Evolutionary conservation across 2,329 filamentous ascomycete species (phyloP), one percentile per base, ranked within the genome.

Genomic region (Mollisiaceae sp.): DNA sequence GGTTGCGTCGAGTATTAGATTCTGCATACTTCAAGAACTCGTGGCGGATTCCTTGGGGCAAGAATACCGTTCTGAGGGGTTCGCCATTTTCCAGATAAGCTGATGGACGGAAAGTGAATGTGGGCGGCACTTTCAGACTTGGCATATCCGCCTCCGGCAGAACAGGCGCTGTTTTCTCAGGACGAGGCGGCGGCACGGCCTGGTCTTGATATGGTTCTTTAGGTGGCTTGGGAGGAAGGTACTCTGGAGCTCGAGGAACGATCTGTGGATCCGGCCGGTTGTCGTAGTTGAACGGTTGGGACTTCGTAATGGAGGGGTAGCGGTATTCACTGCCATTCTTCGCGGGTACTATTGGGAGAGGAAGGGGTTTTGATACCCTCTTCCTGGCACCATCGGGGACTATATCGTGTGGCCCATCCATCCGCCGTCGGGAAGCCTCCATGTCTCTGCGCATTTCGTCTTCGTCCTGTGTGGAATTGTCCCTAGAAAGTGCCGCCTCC

Each of bases 61-160:
- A 83, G 76, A 98, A 97, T 39, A 99, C 83, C 0, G 94, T 92
- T 39, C 95, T 90, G 8, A 99, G 86, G 0, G 94, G 91, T 6
- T 89, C 87, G 20, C 94, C 95, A 71, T 93, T 94, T 77, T 99
- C 95, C 18, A 97, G 89, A 75, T 93, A 95, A 1, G 93, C 93
- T 1, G 91, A 90, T 1, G 94, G 91, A 68, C 88, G 87, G 81
- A 97, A 96, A 15, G 91, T 93, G 72, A 92, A 91, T 22, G 64
- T 69, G 24, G 67, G 58, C 9, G 67, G 61, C 11, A 68, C 54
- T 27, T 61, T 65, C 4, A 24, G 12, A n/a, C 35, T 61, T 2
- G 64, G 27, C 24, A 63, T 58, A 18, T 65, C 65, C 38, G 59
- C 47, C 20, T 38, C 36, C 24, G 50, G 41, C 5, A 55, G 60